These are phyloP conservation scores for Ampelocalamus luodianensis DNA, from an alignment of 176 grass and related monocot species.

Conservation along the genomic window DNA sequence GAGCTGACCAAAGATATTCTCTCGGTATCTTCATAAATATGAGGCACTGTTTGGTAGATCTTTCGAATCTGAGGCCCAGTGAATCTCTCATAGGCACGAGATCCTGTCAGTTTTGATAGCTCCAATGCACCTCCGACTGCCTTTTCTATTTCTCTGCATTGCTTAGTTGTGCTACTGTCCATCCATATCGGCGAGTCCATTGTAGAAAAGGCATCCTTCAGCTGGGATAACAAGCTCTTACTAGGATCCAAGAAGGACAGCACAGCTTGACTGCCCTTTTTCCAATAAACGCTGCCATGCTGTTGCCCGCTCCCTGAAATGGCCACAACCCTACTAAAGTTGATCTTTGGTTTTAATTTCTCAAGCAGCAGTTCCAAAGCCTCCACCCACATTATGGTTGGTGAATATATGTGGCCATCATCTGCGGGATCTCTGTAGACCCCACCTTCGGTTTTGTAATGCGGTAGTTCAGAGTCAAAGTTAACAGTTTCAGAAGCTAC, in stretches of 20 bases:
- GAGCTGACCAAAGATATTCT: constrained; percentile 96
- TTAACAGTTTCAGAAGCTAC: constrained; percentile 79
- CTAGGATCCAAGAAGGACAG: constrained; percentile 73
- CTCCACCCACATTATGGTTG: constrained; percentile 94
- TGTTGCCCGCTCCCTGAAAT: constrained; percentile 93
- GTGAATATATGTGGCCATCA: constrained; percentile 78
- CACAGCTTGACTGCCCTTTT: constrained; percentile 59
- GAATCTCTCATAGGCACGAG: constrained; percentile 85
- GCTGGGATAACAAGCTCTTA: constrained; percentile 62
- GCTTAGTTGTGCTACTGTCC: constrained; percentile 90
- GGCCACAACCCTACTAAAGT: constrained; percentile 66
- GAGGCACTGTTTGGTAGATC: constrained; percentile 58
- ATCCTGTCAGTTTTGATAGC: constrained; percentile 87
- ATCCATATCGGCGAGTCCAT: constrained; percentile 94
- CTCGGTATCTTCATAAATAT: constrained; percentile 75
- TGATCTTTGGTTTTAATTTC: constrained; percentile 79
- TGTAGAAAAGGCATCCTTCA: constrained; percentile 78
- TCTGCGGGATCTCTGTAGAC: constrained; percentile 80
- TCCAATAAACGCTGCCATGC: constrained; percentile 98
- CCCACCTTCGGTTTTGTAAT: constrained; percentile 87
- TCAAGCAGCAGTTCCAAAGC: constrained; percentile 81
- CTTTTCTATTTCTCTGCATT: constrained; percentile 93
- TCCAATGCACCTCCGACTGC: constrained; percentile 87
- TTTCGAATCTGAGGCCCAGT: constrained; percentile 93
- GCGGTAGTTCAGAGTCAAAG: constrained; percentile 83